Percentiles rank a stretch among this genome's conserved stretches.
These are phyloP conservation scores for Colletotrichum sp. DNA, from an alignment of 2,329 filamentous ascomycete species.

Conservation along the genomic window DNA sequence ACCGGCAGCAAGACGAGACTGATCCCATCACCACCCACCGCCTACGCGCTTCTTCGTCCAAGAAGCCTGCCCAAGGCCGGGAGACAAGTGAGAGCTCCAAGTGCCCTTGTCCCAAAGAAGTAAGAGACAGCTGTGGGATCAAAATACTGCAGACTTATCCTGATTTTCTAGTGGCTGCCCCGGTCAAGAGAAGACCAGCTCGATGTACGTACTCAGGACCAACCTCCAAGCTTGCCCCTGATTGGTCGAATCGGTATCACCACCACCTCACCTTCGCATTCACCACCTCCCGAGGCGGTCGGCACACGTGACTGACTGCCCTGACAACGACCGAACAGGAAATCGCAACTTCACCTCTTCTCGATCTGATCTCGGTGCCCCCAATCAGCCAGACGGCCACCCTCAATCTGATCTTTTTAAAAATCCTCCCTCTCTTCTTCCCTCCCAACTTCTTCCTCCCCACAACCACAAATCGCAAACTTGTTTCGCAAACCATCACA, in stretches of 20 bases:
- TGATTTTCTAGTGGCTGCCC: background rate
- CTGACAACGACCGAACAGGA: background rate
- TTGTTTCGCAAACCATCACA: background rate
- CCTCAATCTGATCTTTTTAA: background rate
- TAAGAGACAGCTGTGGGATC: background rate
- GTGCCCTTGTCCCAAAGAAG: background rate
- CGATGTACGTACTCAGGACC: background rate
- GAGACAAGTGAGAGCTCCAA: background rate
- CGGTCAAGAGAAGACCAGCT: background rate
- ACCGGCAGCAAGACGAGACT: background rate
- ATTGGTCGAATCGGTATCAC: background rate
- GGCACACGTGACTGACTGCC: background rate
- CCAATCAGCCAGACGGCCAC: background rate
- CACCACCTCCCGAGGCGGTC: background rate
- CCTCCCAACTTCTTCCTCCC: background rate
- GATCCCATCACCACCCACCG: background rate
- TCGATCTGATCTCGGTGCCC: background rate
- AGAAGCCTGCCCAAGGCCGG: background rate
- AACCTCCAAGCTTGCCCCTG: background rate
- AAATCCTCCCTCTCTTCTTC: background rate
- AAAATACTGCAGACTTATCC: background rate
- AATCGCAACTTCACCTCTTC: background rate
- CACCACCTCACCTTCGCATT: background rate
- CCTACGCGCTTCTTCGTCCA: background rate
- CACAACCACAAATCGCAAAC: background rate